Evolutionary conservation across 352 stramenopile species (phyloP).

Genomic region (Pythium sp.): DNA sequence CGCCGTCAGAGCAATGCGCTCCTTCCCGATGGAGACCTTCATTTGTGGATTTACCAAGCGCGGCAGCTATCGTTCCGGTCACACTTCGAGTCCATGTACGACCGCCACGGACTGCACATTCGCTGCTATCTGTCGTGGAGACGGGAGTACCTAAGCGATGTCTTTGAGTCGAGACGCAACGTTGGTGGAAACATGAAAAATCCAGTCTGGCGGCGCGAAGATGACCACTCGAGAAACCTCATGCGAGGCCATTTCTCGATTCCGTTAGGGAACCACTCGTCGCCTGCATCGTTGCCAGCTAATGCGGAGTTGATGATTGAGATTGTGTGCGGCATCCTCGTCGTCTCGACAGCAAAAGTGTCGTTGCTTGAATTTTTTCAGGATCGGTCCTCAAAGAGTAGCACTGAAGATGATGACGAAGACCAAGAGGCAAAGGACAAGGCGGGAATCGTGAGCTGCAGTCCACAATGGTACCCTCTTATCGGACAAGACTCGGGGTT

Average conservation of each 20-base stretch:
- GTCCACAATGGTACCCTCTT: conserved; percentile 45
- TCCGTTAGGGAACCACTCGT: conserved; percentile 9
- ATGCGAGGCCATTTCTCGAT: conserved; percentile 36
- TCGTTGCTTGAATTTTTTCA: conserved; percentile 30
- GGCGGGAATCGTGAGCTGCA: conserved; percentile 19
- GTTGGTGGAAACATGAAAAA: conserved; percentile 34
- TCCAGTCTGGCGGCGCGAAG: conserved; percentile 35
- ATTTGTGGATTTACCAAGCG: conserved; percentile 55
- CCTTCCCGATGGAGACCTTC: conserved; percentile 31
- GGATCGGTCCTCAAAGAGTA: conserved; percentile 7
- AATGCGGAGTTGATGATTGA: conserved; percentile 52
- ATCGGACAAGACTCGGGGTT: conserved; percentile 36
- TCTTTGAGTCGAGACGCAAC: conserved; percentile 44
- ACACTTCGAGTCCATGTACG: conserved; percentile 44
- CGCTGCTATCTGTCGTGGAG: conserved; percentile 30
- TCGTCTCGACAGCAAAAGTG: conserved; percentile 40
- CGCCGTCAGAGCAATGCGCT: conserved; percentile 14
- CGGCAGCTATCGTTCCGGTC: conserved; percentile 38
- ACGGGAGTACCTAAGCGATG: conserved; percentile 26
- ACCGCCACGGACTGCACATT: conserved; percentile 40
- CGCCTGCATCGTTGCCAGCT: conserved; percentile 26
- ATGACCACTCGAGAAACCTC: conserved; percentile 26
- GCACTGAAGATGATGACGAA: neutral
- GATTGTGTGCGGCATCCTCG: conserved; percentile 47
- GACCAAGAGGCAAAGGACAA: conserved; percentile 9